These are phyloP conservation scores for Carallia brachiata DNA, from an alignment of 345 rosid genomes.

Conservation along the genomic window DNA sequence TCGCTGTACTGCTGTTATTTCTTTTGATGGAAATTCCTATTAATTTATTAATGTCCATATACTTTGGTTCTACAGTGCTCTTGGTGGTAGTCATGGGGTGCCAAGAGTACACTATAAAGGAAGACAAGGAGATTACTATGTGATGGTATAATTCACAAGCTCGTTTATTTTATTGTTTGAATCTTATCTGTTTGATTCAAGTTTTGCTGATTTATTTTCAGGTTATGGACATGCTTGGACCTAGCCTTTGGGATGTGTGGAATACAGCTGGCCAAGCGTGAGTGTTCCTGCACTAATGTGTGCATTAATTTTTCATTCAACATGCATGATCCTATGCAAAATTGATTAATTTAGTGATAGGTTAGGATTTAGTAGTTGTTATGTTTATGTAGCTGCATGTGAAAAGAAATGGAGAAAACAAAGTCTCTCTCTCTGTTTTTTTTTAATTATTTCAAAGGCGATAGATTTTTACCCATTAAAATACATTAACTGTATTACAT, in stretches of 20 bases:
- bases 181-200: conserved; percentile 17
- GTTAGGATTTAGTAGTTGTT: background rate
- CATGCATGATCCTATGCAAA: background rate
- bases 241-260: conserved; percentile 42
- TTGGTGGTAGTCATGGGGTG: conserved; percentile 60
- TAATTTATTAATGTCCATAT: background rate
- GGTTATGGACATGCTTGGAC: conserved; percentile 40
- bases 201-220: conserved; percentile 12
- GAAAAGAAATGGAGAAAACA: too few relatives aligned
- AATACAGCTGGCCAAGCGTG: conserved; percentile 32
- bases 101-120: conserved; percentile 36
- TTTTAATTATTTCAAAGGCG: background rate
- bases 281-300: conserved; percentile 6
- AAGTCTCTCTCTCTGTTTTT: background rate
- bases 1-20: too few relatives aligned
- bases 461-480: background rate
- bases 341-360: background rate
- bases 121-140: conserved; percentile 34
- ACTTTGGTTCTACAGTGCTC: conserved; percentile 52
- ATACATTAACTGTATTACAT: background rate
- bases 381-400: too few relatives aligned
- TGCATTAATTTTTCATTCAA: background rate
- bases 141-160: conserved; percentile 28
- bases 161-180: conserved; percentile 15
- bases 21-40: background rate